Percentiles rank a stretch among this genome's conserved stretches.
Conservation (phyloP, 2,329 filamentous ascomycete species). For the Blastomyces emzantsi region DNA sequence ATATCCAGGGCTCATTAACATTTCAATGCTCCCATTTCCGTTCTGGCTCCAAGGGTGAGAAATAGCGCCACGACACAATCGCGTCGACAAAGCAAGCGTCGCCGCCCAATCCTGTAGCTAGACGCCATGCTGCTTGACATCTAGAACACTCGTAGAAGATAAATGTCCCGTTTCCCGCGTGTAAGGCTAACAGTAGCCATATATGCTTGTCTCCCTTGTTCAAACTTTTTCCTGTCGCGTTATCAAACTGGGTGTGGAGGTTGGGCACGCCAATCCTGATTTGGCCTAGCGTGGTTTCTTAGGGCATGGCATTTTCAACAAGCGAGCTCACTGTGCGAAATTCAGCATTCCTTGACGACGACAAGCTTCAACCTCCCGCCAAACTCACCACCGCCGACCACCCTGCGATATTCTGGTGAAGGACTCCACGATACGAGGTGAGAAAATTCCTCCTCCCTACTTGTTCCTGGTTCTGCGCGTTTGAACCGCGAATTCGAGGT, state of each 20-base stretch:
- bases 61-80: neutral
- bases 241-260: neutral
- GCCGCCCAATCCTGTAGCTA: neutral
- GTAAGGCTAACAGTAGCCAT: neutral
- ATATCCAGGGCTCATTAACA: neutral
- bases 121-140: neutral
- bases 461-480: constrained; percentile 9
- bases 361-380: constrained; percentile 1
- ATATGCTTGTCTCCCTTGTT: neutral
- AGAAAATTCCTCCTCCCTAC: constrained; percentile 22
- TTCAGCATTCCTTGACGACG: constrained; percentile 29
- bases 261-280: constrained; percentile 17
- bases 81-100: neutral
- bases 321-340: constrained; percentile 40
- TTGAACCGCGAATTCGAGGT: constrained; percentile 2
- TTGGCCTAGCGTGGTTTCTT: constrained; percentile 25
- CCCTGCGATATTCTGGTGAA: constrained; percentile 37
- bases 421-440: constrained; percentile 39
- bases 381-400: constrained; percentile 32
- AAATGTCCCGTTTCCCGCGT: neutral
- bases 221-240: too few species aligned
- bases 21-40: neutral
- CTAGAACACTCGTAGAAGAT: neutral
- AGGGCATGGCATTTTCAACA: constrained; percentile 36
- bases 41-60: neutral